Conservation (phyloP, 306 rosid genomes). For the Trifolium dubium region DNA sequence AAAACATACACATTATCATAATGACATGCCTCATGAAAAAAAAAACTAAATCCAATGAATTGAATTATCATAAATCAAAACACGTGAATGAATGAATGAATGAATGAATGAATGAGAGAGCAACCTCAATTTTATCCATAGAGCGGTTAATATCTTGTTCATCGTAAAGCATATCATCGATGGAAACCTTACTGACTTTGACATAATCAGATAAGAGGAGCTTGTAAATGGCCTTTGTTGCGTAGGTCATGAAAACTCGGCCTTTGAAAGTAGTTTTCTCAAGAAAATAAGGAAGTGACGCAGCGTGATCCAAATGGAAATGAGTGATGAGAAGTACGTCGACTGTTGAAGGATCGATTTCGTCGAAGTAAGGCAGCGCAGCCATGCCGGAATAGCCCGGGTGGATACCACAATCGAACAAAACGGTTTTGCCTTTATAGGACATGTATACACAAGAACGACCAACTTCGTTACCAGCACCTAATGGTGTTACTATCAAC, state of each 20-base stretch:
- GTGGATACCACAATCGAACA: conserved; percentile 97
- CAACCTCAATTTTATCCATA: conserved; percentile 96
- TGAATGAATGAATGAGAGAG: neutral
- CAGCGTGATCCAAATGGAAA: conserved; percentile 95
- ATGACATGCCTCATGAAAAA: neutral
- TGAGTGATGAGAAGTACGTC: conserved; percentile 94
- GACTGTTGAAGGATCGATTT: conserved; percentile 86
- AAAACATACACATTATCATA: neutral
- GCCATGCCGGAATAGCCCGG: conserved; percentile 95
- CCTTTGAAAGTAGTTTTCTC: conserved; percentile 94
- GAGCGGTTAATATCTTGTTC: conserved; percentile 94
- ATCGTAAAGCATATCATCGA: conserved; percentile 85
- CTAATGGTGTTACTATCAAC: conserved; percentile 74
- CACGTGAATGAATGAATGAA: neutral
- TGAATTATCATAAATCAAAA: neutral
- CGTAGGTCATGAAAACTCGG: conserved; percentile 95
- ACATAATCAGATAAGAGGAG: conserved; percentile 80
- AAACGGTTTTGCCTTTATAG: conserved; percentile 68
- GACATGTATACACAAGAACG: conserved; percentile 90
- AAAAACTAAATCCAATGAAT: neutral
- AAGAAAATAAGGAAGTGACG: conserved; percentile 90
- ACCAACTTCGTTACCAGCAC: conserved; percentile 96
- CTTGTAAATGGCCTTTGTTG: conserved; percentile 91
- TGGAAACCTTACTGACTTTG: conserved; percentile 92
- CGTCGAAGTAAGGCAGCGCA: conserved; percentile 93